Percentiles rank a stretch among this genome's conserved stretches.
These are phyloP conservation scores for Triangularia verruculosa DNA, from an alignment of 2,329 filamentous ascomycete species.

Conservation along the genomic window DNA sequence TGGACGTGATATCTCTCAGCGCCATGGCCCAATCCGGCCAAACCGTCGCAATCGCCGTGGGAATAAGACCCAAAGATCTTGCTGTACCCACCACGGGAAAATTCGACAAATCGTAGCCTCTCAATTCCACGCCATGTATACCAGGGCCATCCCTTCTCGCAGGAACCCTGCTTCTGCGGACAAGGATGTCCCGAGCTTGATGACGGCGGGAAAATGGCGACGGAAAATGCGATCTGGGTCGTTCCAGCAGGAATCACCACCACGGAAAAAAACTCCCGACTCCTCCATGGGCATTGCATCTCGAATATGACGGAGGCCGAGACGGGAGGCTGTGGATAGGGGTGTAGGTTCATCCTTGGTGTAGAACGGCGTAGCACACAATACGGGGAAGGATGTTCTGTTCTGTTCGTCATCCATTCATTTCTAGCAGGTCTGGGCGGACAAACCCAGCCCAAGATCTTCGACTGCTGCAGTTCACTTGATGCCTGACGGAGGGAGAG, in stretches of 20 bases:
- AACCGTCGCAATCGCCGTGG: neutral
- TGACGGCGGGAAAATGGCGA: neutral
- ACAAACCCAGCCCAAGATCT: neutral
- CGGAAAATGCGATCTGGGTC: neutral
- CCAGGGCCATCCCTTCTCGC: neutral
- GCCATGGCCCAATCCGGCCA: neutral
- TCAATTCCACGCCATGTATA: neutral
- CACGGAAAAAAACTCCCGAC: neutral
- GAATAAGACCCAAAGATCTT: neutral
- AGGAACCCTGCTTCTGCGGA: neutral
- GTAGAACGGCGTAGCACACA: neutral
- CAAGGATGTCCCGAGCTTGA: neutral
- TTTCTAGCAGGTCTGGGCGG: neutral
- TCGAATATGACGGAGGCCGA: neutral
- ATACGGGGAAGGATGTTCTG: neutral
- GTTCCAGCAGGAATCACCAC: neutral
- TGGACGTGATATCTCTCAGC: neutral
- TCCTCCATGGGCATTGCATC: neutral
- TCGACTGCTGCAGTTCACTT: neutral
- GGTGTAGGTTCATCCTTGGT: neutral
- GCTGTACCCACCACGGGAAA: neutral
- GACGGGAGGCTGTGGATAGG: neutral
- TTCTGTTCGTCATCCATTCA: neutral
- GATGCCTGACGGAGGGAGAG: neutral
- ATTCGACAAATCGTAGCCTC: neutral